Conservation (phyloP, 1,139 yeast species). For the Pichia cactophila region DNA sequence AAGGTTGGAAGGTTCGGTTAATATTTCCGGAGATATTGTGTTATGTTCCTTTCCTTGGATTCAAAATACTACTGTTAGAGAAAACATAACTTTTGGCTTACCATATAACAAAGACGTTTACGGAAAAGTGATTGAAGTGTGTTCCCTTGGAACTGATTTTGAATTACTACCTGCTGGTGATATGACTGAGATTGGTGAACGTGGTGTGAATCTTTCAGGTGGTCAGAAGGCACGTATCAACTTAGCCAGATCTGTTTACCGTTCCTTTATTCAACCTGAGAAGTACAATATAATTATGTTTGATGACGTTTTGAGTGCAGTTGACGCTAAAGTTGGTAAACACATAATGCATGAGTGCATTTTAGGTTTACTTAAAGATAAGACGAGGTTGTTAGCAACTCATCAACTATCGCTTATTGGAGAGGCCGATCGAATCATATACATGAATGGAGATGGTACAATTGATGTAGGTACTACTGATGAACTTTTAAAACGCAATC, state of each 20-base stretch:
- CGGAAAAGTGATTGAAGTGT: conserved; percentile 48
- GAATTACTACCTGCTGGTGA: conserved; percentile 74
- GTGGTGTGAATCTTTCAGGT: conserved; percentile 86
- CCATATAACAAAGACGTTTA: conserved; percentile 50
- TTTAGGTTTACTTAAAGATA: conserved; percentile 44
- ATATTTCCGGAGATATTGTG: conserved; percentile 37
- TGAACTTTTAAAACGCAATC: conserved; percentile 37
- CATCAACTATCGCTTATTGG: conserved; percentile 72
- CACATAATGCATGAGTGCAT: conserved; percentile 69
- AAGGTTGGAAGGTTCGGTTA: conserved; percentile 39
- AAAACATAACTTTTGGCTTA: conserved; percentile 67
- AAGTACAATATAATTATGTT: conserved; percentile 53
- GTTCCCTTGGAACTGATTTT: conserved; percentile 64
- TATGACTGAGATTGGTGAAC: conserved; percentile 79
- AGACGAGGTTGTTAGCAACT: conserved; percentile 75
- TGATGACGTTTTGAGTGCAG: conserved; percentile 87
- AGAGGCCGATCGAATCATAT: conserved; percentile 65
- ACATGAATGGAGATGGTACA: conserved; percentile 59
- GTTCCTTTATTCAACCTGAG: conserved; percentile 34
- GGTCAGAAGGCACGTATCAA: conserved; percentile 87
- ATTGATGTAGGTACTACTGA: conserved; percentile 53
- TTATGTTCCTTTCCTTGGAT: conserved; percentile 66
- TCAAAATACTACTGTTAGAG: conserved; percentile 70
- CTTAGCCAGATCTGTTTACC: conserved; percentile 75
- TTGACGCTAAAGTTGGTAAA: conserved; percentile 47